These are phyloP conservation scores for Cicer cuneatum DNA, from an alignment of 306 rosid species.

Conservation along the genomic window DNA sequence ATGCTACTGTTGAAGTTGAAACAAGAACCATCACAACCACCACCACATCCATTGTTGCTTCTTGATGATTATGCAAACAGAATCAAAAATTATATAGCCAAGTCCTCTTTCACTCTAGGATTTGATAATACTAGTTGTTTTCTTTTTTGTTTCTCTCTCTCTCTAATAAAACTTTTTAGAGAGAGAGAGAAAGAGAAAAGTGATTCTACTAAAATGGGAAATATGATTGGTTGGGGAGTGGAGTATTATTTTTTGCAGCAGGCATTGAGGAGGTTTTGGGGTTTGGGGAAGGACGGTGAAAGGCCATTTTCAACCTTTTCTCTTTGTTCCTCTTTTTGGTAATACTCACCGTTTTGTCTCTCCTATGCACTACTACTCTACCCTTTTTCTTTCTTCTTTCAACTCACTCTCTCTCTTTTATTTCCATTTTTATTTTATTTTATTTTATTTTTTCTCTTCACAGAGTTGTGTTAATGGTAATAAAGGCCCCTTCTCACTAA, in stretches of 20 bases:
- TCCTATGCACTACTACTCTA: slow-evolving; percentile 21
- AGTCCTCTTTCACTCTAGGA: slow-evolving; percentile 33
- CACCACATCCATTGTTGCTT: slow-evolving; percentile 39
- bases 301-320: slow-evolving; percentile 75
- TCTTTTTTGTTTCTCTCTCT: background rate
- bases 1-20: slow-evolving; percentile 24
- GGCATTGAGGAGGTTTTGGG: slow-evolving; percentile 52
- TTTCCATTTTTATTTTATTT: background rate
- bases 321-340: slow-evolving; percentile 55
- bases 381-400: background rate
- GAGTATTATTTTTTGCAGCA: slow-evolving; percentile 45
- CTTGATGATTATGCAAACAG: slow-evolving; percentile 33
- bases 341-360: slow-evolving; percentile 57
- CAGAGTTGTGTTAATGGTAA: too few relatives aligned
- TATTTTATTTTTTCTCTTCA: background rate
- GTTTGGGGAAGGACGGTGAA: slow-evolving; percentile 70
- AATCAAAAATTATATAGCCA: slow-evolving; percentile 35
- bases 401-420: background rate
- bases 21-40: background rate
- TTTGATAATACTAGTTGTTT: background rate
- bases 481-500: background rate
- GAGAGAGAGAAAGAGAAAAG: background rate
- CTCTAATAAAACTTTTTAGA: background rate
- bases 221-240: slow-evolving; percentile 54
- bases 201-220: slow-evolving; percentile 40